A percentile compares a stretch with the other conserved stretches of the same genome.
Conservation (phyloP, 1,284 basidiomycete genomes). For the Tilletia caries region DNA sequence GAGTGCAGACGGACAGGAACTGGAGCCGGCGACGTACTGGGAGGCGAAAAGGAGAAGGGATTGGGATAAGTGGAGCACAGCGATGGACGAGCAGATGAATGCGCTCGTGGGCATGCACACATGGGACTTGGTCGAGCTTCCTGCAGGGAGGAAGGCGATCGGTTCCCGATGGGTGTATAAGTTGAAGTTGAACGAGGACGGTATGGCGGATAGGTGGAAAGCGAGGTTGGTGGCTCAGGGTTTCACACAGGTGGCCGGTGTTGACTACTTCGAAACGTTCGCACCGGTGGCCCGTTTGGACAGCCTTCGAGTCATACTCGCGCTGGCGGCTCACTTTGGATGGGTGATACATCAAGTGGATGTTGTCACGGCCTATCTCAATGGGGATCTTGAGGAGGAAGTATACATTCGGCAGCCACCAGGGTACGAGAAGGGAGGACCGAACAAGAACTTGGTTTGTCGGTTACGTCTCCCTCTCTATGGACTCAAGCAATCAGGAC, state of each 20-base stretch:
- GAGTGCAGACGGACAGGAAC: not conserved
- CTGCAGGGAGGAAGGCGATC: not conserved
- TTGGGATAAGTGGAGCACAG: not conserved
- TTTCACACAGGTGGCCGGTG: not conserved
- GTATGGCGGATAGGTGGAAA: not conserved
- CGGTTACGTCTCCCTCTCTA: not conserved
- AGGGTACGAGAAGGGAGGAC: not conserved
- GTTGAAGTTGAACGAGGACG: not conserved
- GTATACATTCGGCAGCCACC: not conserved
- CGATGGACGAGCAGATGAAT: not conserved
- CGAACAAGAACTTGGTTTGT: not conserved
- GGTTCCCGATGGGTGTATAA: conserved; percentile 3
- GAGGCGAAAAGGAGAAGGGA: not conserved
- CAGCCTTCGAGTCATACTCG: not conserved
- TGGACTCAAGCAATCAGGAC: not conserved
- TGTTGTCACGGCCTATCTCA: not conserved
- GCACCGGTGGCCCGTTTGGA: not conserved
- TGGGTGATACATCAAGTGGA: conserved; percentile 4
- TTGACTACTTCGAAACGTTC: not conserved
- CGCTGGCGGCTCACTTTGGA: not conserved
- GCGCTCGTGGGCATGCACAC: not conserved
- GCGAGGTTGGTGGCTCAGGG: conserved; percentile 1
- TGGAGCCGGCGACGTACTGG: not conserved
- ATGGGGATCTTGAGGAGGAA: not conserved
- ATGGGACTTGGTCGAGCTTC: not conserved